Base-by-base conservation (phyloP, 257 asterid species). In the Scutellaria barbata region DNA sequence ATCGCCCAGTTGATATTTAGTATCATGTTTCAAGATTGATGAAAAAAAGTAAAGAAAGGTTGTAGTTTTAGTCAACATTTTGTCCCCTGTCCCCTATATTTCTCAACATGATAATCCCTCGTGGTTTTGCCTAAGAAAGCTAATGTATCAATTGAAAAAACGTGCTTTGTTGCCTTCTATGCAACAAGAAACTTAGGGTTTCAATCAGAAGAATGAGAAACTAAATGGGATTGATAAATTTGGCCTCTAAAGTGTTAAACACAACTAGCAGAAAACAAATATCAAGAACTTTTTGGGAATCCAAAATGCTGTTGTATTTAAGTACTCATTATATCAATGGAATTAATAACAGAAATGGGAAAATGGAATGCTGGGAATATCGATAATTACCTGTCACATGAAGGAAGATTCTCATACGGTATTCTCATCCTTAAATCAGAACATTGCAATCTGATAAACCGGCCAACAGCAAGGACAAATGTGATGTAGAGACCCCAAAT, bases 401-500 rank as follows among this genome's bases (percentile, higher is more conserved):
- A 85, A 58, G 99, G 99, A 69, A 95, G 99, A 83, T 95, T 92
- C 85, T 95, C 98, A n/a, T 53, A 92, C 5, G 99, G 98, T 86
- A 95, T 92, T 81, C 99, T 85, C 99, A 95, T 95, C 68, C 99
- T 85, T 69, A 92, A 81, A 81, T 95, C 99, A 2, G 99, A 84
- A 77, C 99, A 95, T 59, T 95, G 99, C 83, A 92, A 79, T 78
- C 99, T 84, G 55, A 95, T 95, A 77, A 92, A 95, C 69, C 99
- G 96, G 61, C 99, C 99, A 63, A 95, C 99, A 22, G 99, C 99
- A n/a, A 92, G 89, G 63, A 92, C 99, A 68, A 95, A 95, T 56
- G 99, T 95, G 77, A 95, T 95, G 85, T 95, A 95, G 63, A 95
- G 94, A 63, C 99, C 97, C 99, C 99, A 95, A 41, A 92, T 95